These are phyloP conservation scores for Fusarium verrucosum DNA, from an alignment of 2,329 filamentous ascomycete genomes.

Conservation along the genomic window DNA sequence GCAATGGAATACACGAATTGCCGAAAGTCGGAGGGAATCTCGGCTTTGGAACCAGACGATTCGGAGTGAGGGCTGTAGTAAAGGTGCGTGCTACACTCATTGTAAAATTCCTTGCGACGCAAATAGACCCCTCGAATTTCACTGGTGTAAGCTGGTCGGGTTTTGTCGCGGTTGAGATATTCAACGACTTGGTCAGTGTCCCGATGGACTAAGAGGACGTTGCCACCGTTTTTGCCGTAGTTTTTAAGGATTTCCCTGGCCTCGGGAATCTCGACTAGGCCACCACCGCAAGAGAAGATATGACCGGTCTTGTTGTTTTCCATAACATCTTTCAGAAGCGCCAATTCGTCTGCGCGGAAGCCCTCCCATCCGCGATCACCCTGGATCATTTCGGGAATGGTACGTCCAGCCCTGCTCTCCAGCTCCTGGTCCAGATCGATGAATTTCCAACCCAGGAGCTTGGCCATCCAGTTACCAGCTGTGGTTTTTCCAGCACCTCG, in stretches of 20 bases:
- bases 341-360: slow-evolving; percentile 82
- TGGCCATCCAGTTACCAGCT: slow-evolving; percentile 84
- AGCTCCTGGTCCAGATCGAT: slow-evolving; percentile 90
- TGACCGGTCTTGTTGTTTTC: slow-evolving; percentile 78
- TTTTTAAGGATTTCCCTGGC: slow-evolving; percentile 78
- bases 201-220: slow-evolving; percentile 86
- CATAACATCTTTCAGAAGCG: slow-evolving; percentile 76
- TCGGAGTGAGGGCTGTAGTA: slow-evolving; percentile 81
- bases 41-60: slow-evolving; percentile 32
- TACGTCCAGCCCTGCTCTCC: slow-evolving; percentile 75
- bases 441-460: slow-evolving; percentile 77
- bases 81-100: slow-evolving; percentile 91
- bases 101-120: slow-evolving; percentile 87
- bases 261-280: slow-evolving; percentile 85
- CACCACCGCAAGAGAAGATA: slow-evolving; percentile 93
- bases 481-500: slow-evolving; percentile 97
- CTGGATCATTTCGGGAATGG: slow-evolving; percentile 87
- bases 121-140: slow-evolving; percentile 93
- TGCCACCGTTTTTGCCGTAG: slow-evolving; percentile 79
- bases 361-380: slow-evolving; percentile 80
- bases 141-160: slow-evolving; percentile 89
- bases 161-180: slow-evolving; percentile 88
- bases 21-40: slow-evolving; percentile 49
- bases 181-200: slow-evolving; percentile 88
- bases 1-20: slow-evolving; percentile 54